phyloP scores from a whole-genome alignment of 1,284 basidiomycete genomes.

The Tylopilus orsonianus region DNA sequence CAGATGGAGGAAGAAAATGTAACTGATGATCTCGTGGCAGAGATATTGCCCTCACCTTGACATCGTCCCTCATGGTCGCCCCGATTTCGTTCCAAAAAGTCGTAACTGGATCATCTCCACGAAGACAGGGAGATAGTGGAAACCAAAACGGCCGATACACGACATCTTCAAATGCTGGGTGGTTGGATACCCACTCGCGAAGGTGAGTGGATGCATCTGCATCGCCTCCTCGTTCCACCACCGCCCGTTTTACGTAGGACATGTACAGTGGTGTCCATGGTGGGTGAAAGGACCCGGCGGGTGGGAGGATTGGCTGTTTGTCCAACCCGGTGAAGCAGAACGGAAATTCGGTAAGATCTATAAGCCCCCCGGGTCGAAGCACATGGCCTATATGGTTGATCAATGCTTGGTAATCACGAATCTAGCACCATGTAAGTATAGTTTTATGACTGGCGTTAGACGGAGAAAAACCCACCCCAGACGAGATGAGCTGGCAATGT shows the following conservation, averaged over 20 bases:
- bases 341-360: constrained; percentile 67
- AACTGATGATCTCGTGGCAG: constrained; percentile 12
- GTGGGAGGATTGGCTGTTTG: constrained; percentile 43
- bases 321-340: constrained; percentile 59
- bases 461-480: constrained; percentile 53
- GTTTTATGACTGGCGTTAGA: constrained; percentile 9
- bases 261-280: constrained; percentile 66
- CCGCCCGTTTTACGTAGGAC: constrained; percentile 49
- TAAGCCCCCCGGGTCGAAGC: constrained; percentile 66
- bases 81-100: constrained; percentile 36
- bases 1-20: neutral
- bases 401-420: constrained; percentile 63
- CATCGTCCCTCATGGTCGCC: constrained; percentile 43
- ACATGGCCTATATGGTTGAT: constrained; percentile 67
- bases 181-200: constrained; percentile 48
- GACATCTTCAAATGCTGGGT: constrained; percentile 56
- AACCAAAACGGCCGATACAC: constrained; percentile 58
- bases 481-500: constrained; percentile 65
- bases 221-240: constrained; percentile 55
- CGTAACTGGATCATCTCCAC: constrained; percentile 32
- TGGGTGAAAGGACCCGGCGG: constrained; percentile 40
- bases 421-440: constrained; percentile 40
- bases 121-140: constrained; percentile 51
- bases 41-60: constrained; percentile 37
- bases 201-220: constrained; percentile 59